A percentile compares a stretch with the other conserved stretches of the same genome.
Conservation (phyloP, 176 grass and related monocot genomes). For the Puya raimondii region DNA sequence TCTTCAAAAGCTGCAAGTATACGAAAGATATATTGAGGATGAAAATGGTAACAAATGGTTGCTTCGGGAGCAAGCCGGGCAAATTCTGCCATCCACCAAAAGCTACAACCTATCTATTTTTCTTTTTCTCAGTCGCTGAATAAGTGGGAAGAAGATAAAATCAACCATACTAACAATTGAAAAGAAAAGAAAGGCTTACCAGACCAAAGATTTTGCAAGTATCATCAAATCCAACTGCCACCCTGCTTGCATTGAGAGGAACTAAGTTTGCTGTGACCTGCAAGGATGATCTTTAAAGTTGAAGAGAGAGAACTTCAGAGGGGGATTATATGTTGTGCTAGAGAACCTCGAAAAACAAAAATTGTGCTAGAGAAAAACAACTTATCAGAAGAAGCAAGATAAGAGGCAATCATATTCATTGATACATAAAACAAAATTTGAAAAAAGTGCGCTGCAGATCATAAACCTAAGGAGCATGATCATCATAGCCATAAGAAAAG, state of each 20-base stretch:
- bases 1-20: no score
- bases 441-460: no score
- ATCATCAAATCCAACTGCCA: conserved; percentile 65
- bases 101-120: no score
- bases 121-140: no score
- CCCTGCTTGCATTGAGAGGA: conserved; percentile 57
- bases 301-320: conserved; percentile 5
- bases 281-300: conserved; percentile 30
- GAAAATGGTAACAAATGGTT: no score
- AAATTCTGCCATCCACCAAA: no score
- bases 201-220: conserved; percentile 96
- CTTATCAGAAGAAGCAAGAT: conserved; percentile 1
- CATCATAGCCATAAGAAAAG: no score
- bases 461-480: no score
- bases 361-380: neutral
- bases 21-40: no score
- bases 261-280: conserved; percentile 87
- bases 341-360: no score
- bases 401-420: neutral
- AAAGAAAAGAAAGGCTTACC: conserved; percentile 38
- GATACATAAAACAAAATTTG: neutral
- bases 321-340: conserved; percentile 12
- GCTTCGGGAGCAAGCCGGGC: no score
- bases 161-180: neutral
- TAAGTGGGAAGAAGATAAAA: no score